Evolutionary conservation across 2,329 filamentous ascomycete species (phyloP).

Genomic region (Calycina herbarum): DNA sequence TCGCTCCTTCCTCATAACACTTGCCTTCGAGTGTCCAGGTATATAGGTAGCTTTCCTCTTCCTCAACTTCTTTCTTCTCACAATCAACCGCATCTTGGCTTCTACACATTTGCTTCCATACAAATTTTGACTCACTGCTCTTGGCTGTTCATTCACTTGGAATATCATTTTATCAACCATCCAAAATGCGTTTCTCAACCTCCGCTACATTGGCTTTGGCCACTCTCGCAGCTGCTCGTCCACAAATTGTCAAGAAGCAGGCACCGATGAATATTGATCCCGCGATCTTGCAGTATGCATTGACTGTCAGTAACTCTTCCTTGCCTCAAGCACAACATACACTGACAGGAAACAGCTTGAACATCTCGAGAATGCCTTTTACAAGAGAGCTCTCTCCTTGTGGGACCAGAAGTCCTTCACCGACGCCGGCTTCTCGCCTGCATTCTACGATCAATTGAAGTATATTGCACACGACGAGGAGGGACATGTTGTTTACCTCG

Average conservation of each 20-base stretch:
- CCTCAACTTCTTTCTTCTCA: background rate
- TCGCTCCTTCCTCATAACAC: background rate
- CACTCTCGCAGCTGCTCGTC: constrained; percentile 17
- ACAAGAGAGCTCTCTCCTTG: constrained; percentile 58
- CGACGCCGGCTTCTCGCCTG: constrained; percentile 49
- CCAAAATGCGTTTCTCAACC: constrained; percentile 32
- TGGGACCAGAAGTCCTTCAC: constrained; percentile 54
- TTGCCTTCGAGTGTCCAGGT: background rate
- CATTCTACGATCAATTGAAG: constrained; percentile 59
- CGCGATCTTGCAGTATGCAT: constrained; percentile 48
- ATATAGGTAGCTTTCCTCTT: background rate
- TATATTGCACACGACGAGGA: constrained; percentile 57
- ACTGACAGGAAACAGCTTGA: constrained; percentile 43
- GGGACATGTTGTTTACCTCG: constrained; percentile 58
- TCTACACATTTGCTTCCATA: constrained; percentile 7
- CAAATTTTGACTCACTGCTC: background rate
- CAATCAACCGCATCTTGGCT: constrained; percentile 9
- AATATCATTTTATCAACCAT: constrained; percentile 2
- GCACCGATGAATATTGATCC: constrained; percentile 28
- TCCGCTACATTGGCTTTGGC: constrained; percentile 22
- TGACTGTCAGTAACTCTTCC: constrained; percentile 36
- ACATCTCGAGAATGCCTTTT: constrained; percentile 64
- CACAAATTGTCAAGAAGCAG: constrained; percentile 28
- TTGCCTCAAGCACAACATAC: too few relatives aligned
- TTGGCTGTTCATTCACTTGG: constrained; percentile 7